phyloP scores from a whole-genome alignment of 2,329 filamentous ascomycete genomes.

The Beauveria caledonica region DNA sequence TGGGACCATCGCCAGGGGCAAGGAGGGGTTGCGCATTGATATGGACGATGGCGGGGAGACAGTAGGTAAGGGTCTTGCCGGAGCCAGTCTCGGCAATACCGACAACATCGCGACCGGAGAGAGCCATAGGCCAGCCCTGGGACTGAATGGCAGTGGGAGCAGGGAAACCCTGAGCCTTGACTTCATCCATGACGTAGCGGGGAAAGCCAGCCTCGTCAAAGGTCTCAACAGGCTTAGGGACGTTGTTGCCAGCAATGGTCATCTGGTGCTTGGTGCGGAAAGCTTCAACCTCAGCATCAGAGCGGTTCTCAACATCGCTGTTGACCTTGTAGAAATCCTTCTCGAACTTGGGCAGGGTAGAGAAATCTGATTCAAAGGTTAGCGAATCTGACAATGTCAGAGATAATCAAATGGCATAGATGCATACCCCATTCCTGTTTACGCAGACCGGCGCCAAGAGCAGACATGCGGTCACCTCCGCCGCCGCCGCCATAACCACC shows the following conservation, averaged over 20 bases:
- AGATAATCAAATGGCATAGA: conserved; percentile 13
- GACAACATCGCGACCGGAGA: conserved; percentile 94
- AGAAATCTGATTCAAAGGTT: conserved; percentile 51
- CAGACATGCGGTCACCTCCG: conserved; percentile 89
- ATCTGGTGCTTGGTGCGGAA: conserved; percentile 85
- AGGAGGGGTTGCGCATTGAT: conserved; percentile 98
- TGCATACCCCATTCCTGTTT: conserved; percentile 79
- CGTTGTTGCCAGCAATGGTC: conserved; percentile 66
- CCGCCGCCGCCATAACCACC: conserved; percentile 33
- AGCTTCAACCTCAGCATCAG: conserved; percentile 70
- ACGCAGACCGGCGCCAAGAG: conserved; percentile 80
- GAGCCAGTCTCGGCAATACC: conserved; percentile 99
- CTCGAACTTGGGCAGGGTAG: conserved; percentile 85
- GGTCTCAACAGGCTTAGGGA: conserved; percentile 90
- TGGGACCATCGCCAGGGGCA: conserved; percentile 89
- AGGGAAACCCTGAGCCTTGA: conserved; percentile 95
- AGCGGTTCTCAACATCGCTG: conserved; percentile 64
- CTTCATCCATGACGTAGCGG: conserved; percentile 93
- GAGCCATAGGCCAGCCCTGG: conserved; percentile 98
- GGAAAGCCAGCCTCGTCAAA: conserved; percentile 98
- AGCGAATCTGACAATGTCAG: conserved; percentile 22
- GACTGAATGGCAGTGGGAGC: conserved; percentile 94
- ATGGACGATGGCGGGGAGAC: conserved; percentile 94
- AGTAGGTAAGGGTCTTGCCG: conserved; percentile 98
- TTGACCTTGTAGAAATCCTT: conserved; percentile 99